Evolutionary conservation across 2,329 filamentous ascomycete species (phyloP).

Genomic region (Xylariales sp.): DNA sequence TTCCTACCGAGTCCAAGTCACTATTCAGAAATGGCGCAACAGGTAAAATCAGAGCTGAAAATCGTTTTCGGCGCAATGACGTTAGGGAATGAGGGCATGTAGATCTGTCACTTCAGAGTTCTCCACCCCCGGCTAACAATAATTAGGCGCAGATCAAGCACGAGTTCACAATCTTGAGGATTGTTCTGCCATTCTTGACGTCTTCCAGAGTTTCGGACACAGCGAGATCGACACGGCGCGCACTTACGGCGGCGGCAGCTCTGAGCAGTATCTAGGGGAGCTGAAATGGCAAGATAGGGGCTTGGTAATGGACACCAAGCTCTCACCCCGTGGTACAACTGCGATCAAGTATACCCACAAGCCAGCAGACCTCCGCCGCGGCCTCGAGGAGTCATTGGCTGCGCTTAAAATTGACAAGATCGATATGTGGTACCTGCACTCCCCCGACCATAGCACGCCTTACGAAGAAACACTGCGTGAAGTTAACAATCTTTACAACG

Average conservation of each 20-base stretch:
- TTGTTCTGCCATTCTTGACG: background rate
- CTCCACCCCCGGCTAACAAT: background rate
- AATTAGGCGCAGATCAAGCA: constrained; percentile 1
- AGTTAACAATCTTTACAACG: constrained; percentile 34
- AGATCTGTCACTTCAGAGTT: background rate
- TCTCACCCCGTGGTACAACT: constrained; percentile 2
- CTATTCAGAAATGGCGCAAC: too few relatives aligned
- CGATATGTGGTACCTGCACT: constrained; percentile 38
- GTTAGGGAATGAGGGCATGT: constrained; percentile 2
- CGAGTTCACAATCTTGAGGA: constrained; percentile 1
- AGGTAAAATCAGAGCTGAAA: constrained; percentile 1
- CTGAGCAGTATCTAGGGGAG: constrained; percentile 17
- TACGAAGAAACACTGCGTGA: constrained; percentile 36
- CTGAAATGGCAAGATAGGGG: constrained; percentile 9
- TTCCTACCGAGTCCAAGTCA: too few relatives aligned
- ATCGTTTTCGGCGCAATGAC: constrained; percentile 8
- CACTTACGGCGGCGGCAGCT: constrained; percentile 14
- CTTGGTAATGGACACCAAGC: constrained; percentile 22
- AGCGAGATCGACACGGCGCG: constrained; percentile 17
- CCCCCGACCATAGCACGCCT: constrained; percentile 38
- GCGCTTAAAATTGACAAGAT: constrained; percentile 15
- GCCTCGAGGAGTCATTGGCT: constrained; percentile 5
- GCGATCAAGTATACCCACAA: constrained; percentile 3
- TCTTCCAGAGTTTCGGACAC: constrained; percentile 3
- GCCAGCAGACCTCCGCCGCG: constrained; percentile 2